Conservation (phyloP, 495 filamentous ascomycete species). For the Cryomyces minteri region DNA sequence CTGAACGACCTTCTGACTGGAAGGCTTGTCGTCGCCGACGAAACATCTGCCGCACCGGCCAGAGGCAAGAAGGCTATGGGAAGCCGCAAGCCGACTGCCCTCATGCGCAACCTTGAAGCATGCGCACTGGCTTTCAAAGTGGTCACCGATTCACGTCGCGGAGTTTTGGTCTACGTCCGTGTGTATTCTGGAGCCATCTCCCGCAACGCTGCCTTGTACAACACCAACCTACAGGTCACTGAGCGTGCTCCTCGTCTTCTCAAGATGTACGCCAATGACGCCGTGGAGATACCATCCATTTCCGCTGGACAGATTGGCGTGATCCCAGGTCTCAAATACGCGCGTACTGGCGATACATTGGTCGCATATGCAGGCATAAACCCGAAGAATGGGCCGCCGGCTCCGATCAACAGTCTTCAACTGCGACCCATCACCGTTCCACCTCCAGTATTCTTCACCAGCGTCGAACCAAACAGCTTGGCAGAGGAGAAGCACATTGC, state of each 20-base stretch:
- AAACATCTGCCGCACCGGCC: slow-evolving; percentile 1
- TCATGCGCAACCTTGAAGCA: slow-evolving; percentile 40
- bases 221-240: slow-evolving; percentile 66
- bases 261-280: slow-evolving; percentile 82
- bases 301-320: slow-evolving; percentile 88
- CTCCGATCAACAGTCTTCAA: slow-evolving; percentile 54
- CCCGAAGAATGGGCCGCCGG: slow-evolving; percentile 41
- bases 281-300: slow-evolving; percentile 66
- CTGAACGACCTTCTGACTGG: slow-evolving; percentile 33
- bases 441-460: slow-evolving; percentile 88
- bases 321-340: slow-evolving; percentile 72
- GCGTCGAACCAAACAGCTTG: slow-evolving; percentile 68
- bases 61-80: slow-evolving; percentile 14
- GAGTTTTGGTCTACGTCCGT: slow-evolving; percentile 79
- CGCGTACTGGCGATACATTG: slow-evolving; percentile 85
- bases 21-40: slow-evolving; percentile 24
- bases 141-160: slow-evolving; percentile 68
- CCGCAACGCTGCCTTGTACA: slow-evolving; percentile 59
- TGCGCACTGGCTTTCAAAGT: slow-evolving; percentile 95
- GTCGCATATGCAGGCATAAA: slow-evolving; percentile 48
- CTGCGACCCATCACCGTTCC: slow-evolving; percentile 79
- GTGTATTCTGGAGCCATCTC: slow-evolving; percentile 75
- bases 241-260: slow-evolving; percentile 69
- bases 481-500: slow-evolving; percentile 60
- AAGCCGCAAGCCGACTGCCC: slow-evolving; percentile 17